These are phyloP conservation scores for Glycine soja DNA, from an alignment of 306 rosid genomes.

Conservation along the genomic window DNA sequence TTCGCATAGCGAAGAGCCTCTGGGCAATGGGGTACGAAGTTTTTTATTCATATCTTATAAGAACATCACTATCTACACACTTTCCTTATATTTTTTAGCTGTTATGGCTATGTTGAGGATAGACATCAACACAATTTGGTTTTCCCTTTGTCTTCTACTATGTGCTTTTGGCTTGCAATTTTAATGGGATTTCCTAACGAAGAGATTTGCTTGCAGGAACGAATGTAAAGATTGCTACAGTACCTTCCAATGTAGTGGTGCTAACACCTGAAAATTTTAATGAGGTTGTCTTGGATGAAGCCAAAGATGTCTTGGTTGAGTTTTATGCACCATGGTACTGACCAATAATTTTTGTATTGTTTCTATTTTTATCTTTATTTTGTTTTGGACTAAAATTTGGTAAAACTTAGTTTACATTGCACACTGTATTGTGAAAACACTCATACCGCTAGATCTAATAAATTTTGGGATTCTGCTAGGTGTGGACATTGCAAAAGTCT, in stretches of 20 bases:
- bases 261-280: conserved; percentile 73
- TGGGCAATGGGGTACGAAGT: too few relatives aligned
- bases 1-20: too few relatives aligned
- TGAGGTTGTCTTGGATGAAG: conserved; percentile 79
- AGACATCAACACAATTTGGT: conserved; percentile 16
- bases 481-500: conserved; percentile 96
- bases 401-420: neutral
- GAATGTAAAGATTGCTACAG: conserved; percentile 80
- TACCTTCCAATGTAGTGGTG: conserved; percentile 76
- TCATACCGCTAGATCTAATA: conserved; percentile 32
- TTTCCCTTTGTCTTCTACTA: conserved; percentile 23
- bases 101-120: conserved; percentile 17
- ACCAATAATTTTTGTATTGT: conserved; percentile 6
- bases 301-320: conserved; percentile 92
- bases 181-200: conserved; percentile 35
- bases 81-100: neutral
- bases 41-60: too few relatives aligned
- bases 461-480: conserved; percentile 60
- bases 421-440: neutral
- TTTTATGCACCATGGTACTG: conserved; percentile 98
- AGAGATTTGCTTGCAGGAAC: conserved; percentile 66
- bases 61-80: neutral
- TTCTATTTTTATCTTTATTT: conserved; percentile 11
- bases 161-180: neutral
- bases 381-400: neutral